Conservation (phyloP, 257 asterid species). For the Salvia miltiorrhiza region DNA sequence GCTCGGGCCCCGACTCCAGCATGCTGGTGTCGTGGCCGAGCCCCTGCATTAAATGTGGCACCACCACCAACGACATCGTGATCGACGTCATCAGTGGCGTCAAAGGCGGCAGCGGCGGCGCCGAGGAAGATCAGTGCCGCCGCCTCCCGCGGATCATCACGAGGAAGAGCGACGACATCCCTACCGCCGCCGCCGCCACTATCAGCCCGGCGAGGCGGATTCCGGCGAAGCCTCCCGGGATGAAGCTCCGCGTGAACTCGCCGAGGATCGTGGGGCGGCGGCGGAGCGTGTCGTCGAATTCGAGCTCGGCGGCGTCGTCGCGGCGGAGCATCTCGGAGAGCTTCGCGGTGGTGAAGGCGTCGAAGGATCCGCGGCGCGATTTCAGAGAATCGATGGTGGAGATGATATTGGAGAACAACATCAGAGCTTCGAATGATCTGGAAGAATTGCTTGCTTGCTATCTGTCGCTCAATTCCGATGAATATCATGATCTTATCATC, state of each 20-base stretch:
- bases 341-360: constrained; percentile 58
- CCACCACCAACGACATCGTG: constrained; percentile 28
- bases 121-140: neutral
- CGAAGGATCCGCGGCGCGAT: constrained; percentile 53
- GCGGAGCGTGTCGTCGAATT: constrained; percentile 29
- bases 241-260: constrained; percentile 48
- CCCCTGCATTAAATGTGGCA: constrained; percentile 34
- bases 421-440: constrained; percentile 45
- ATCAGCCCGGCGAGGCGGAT: constrained; percentile 23
- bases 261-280: constrained; percentile 44
- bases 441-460: constrained; percentile 69
- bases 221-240: constrained; percentile 31
- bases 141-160: constrained; percentile 58
- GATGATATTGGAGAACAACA: constrained; percentile 65
- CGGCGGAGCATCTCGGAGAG: constrained; percentile 44
- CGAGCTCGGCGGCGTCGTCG: constrained; percentile 10
- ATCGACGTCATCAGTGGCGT: neutral
- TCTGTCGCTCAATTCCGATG: constrained; percentile 53
- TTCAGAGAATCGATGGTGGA: constrained; percentile 76
- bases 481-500: constrained; percentile 58
- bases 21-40: constrained; percentile 17
- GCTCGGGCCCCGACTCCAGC: constrained; percentile 24
- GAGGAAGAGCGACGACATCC: too few relatives aligned
- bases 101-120: too few relatives aligned
- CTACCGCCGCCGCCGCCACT: too few relatives aligned